Evolutionary conservation across 2,329 filamentous ascomycete genomes (phyloP).

Genomic region (Diaporthe sp.): DNA sequence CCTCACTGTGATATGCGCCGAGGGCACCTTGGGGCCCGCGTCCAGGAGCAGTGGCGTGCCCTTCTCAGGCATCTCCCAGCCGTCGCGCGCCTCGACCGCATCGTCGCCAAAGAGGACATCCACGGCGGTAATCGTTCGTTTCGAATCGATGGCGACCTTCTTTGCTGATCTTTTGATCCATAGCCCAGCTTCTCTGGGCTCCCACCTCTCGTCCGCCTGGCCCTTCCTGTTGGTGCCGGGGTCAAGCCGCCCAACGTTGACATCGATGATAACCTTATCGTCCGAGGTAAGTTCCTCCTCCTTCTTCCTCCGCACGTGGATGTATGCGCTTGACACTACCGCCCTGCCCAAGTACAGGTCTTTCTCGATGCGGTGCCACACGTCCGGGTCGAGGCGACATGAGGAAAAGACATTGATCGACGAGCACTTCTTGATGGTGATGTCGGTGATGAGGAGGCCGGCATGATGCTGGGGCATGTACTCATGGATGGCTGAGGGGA

Average conservation of each 20-base stretch:
- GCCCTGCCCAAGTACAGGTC: constrained; percentile 84
- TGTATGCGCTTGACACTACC: constrained; percentile 82
- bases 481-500: constrained; percentile 87
- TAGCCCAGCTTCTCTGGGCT: constrained; percentile 80
- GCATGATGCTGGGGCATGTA: constrained; percentile 89
- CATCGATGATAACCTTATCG: constrained; percentile 85
- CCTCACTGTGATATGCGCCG: constrained; percentile 83
- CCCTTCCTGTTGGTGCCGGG: constrained; percentile 71
- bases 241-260: constrained; percentile 80
- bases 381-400: constrained; percentile 78
- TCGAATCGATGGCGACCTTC: constrained; percentile 80
- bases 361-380: constrained; percentile 90
- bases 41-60: constrained; percentile 82
- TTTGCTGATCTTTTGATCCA: constrained; percentile 86
- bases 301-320: constrained; percentile 86
- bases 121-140: constrained; percentile 81
- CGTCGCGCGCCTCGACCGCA: constrained; percentile 88
- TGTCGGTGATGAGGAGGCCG: constrained; percentile 87
- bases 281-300: constrained; percentile 83
- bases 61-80: constrained; percentile 78
- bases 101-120: constrained; percentile 93
- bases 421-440: constrained; percentile 83
- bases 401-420: constrained; percentile 80
- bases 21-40: constrained; percentile 70
- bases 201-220: constrained; percentile 78